Evolutionary conservation across 2,329 filamentous ascomycete species (phyloP).

Genomic region (Xylariales sp.): DNA sequence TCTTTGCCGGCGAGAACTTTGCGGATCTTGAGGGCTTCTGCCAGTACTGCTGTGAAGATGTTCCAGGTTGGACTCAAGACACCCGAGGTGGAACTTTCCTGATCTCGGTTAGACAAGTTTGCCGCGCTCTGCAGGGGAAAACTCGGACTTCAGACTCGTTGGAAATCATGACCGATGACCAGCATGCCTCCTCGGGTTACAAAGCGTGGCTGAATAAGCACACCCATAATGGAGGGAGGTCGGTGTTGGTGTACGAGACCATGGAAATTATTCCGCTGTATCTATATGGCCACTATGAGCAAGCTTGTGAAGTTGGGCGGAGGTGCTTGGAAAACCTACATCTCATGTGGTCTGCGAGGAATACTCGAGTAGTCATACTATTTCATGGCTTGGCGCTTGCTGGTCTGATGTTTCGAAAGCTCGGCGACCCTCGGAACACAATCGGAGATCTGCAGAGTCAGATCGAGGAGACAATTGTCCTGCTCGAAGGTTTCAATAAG

Average conservation of each 20-base stretch:
- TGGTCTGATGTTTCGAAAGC: slow-evolving; percentile 44
- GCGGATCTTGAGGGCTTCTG: slow-evolving; percentile 67
- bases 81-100: slow-evolving; percentile 67
- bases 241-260: slow-evolving; percentile 64
- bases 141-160: slow-evolving; percentile 48
- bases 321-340: slow-evolving; percentile 41
- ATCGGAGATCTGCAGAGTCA: slow-evolving; percentile 39
- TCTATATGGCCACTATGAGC: slow-evolving; percentile 58
- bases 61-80: slow-evolving; percentile 67
- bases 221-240: slow-evolving; percentile 56
- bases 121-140: slow-evolving; percentile 70
- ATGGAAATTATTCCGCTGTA: slow-evolving; percentile 60
- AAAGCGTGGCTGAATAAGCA: slow-evolving; percentile 52
- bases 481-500: slow-evolving; percentile 51
- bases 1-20: slow-evolving; percentile 66
- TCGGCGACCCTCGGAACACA: slow-evolving; percentile 41
- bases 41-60: slow-evolving; percentile 67
- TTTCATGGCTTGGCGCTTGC: slow-evolving; percentile 56
- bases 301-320: slow-evolving; percentile 53
- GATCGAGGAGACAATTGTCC: slow-evolving; percentile 43
- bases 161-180: slow-evolving; percentile 62
- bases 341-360: slow-evolving; percentile 55
- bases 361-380: slow-evolving; percentile 52
- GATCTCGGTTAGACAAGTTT: slow-evolving; percentile 60
- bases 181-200: slow-evolving; percentile 56